A percentile compares a stretch with the other conserved stretches of the same genome.
Conservation (phyloP, 192 early-diverging fungal species). For the Entophlyctis luteolus region DNA sequence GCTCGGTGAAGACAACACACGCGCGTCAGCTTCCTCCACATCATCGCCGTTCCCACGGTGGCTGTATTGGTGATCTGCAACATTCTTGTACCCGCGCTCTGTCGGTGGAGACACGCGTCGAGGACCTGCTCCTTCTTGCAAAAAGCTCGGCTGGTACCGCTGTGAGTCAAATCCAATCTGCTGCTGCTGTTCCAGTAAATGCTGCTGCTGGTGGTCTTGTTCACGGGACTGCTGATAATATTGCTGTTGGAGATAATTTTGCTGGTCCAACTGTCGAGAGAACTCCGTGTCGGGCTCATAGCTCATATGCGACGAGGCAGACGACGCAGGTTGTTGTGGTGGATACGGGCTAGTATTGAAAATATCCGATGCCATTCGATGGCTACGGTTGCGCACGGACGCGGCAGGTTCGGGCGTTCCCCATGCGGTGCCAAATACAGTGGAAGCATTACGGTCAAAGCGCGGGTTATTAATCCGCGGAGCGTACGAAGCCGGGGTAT, state of each 20-base stretch:
- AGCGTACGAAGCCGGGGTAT: not conserved
- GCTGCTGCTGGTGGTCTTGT: not conserved
- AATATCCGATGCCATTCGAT: conserved; percentile 4
- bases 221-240: not conserved
- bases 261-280: not conserved
- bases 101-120: not conserved
- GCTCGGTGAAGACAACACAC: not conserved
- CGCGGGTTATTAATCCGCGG: not conserved
- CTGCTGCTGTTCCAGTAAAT: not conserved
- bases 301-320: not conserved
- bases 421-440: not conserved
- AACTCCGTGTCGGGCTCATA: not conserved
- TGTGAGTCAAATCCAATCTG: not conserved
- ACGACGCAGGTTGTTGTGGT: not conserved
- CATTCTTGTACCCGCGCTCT: too few species aligned
- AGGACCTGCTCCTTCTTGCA: not conserved
- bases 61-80: not conserved
- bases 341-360: not conserved
- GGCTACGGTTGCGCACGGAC: not conserved
- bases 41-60: not conserved
- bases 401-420: too few species aligned
- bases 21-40: not conserved
- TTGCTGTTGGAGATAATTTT: not conserved
- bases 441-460: not conserved
- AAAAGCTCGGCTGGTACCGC: not conserved